phyloP scores from a whole-genome alignment of 2,329 filamentous ascomycete genomes.

The Colletotrichum lentis region DNA sequence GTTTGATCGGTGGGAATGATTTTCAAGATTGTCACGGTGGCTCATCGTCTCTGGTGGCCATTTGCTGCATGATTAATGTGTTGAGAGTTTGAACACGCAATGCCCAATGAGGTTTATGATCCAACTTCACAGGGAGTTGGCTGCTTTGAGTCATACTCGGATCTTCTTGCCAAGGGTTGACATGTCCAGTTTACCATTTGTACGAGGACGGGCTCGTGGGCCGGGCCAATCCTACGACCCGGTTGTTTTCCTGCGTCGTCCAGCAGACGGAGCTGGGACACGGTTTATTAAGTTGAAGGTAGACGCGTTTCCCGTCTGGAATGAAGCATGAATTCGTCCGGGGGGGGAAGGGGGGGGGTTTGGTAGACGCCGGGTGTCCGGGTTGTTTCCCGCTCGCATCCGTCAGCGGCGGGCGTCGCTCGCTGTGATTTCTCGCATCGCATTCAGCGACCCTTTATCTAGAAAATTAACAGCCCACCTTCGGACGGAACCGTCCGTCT shows the following conservation, averaged over 20 bases:
- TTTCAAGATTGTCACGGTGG: background rate
- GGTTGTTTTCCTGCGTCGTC: background rate
- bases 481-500: too few relatives aligned
- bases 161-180: background rate
- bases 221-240: too few relatives aligned
- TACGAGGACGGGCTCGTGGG: background rate
- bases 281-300: too few relatives aligned
- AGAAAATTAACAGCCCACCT: too few relatives aligned
- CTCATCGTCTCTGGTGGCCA: slow-evolving; percentile 4
- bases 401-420: background rate
- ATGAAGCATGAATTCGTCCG: too few relatives aligned
- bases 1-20: background rate
- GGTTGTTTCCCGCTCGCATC: background rate
- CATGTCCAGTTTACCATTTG: background rate
- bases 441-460: too few relatives aligned
- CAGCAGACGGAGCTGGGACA: background rate
- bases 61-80: slow-evolving; percentile 21
- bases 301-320: background rate
- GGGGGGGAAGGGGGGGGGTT: too few relatives aligned
- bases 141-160: background rate
- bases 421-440: too few relatives aligned
- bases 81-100: slow-evolving; percentile 7
- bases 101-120: background rate
- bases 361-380: background rate
- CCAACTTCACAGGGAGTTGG: too few relatives aligned